Percentiles rank a stretch among this genome's conserved stretches.
These are phyloP conservation scores for Arxiozyma bovina DNA, from an alignment of 1,139 yeast genomes.

Conservation along the genomic window DNA sequence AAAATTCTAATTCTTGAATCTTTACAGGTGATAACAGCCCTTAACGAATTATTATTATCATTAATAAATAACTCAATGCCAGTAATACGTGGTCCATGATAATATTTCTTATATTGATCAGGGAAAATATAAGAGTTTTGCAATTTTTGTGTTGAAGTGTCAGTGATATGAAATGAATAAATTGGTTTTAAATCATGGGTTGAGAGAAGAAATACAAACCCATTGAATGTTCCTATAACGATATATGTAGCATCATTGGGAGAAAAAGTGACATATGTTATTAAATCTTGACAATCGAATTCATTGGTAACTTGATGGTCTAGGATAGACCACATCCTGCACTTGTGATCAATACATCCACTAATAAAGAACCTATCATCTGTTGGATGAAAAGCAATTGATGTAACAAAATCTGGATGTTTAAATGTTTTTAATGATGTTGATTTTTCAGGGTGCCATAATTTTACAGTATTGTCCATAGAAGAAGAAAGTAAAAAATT, in stretches of 20 bases:
- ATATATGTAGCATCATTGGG: conserved; percentile 45
- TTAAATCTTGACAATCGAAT: conserved; percentile 27
- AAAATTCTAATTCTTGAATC: conserved; percentile 71
- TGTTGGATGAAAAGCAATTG: conserved; percentile 71
- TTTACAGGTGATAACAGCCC: conserved; percentile 56
- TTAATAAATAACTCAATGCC: conserved; percentile 37
- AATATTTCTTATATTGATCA: conserved; percentile 11
- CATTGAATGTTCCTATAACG: conserved; percentile 76
- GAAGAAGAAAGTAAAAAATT: conserved; percentile 73
- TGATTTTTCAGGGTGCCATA: conserved; percentile 76
- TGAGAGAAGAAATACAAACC: conserved; percentile 53
- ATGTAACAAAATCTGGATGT: conserved; percentile 77
- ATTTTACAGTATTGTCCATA: conserved; percentile 73
- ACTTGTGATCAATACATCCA: conserved; percentile 71
- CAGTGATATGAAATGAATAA: conserved; percentile 47
- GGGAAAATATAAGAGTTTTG: conserved; percentile 3
- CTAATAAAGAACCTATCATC: conserved; percentile 85
- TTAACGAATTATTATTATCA: conserved; percentile 24
- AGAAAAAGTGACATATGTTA: conserved; percentile 26
- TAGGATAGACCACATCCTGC: conserved; percentile 75
- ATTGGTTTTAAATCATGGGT: conserved; percentile 55
- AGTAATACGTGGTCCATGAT: conserved; percentile 43
- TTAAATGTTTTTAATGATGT: conserved; percentile 58
- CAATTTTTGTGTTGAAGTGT: conserved; percentile 22
- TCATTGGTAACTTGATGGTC: conserved; percentile 46